Percentiles rank a stretch among this genome's conserved stretches.
Conservation (phyloP, 2,329 filamentous ascomycete genomes). For the Tolypocladium nubicola region DNA sequence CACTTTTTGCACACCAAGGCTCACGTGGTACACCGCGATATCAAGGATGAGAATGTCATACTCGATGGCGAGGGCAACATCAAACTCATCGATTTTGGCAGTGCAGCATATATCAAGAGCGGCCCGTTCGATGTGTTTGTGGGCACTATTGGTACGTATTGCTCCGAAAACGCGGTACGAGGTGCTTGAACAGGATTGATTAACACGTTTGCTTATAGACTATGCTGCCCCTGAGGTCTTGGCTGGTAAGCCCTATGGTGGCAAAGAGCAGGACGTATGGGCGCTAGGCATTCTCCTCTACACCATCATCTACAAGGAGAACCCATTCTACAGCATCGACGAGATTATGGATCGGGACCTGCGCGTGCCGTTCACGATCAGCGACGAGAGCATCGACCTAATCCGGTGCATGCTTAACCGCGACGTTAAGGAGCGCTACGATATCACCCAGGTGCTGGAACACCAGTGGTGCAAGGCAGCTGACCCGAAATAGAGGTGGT, state of each 20-base stretch:
- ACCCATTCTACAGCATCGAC: slow-evolving; percentile 97
- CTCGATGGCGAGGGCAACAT: slow-evolving; percentile 91
- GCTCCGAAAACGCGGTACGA: background rate
- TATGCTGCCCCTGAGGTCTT: slow-evolving; percentile 98
- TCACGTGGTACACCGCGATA: slow-evolving; percentile 88
- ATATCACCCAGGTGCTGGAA: slow-evolving; percentile 78
- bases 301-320: slow-evolving; percentile 99
- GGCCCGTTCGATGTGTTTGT: slow-evolving; percentile 99
- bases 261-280: slow-evolving; percentile 98
- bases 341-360: slow-evolving; percentile 98
- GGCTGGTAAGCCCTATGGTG: slow-evolving; percentile 80
- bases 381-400: slow-evolving; percentile 86
- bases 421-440: slow-evolving; percentile 70
- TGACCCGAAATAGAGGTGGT: slow-evolving; percentile 3
- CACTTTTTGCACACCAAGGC: slow-evolving; percentile 88
- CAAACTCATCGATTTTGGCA: slow-evolving; percentile 97
- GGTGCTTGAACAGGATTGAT: slow-evolving; percentile 22
- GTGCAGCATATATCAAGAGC: slow-evolving; percentile 95
- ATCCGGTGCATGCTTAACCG: slow-evolving; percentile 88
- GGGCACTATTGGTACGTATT: slow-evolving; percentile 78
- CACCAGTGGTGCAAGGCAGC: slow-evolving; percentile 64
- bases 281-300: slow-evolving; percentile 93
- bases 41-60: slow-evolving; percentile 98
- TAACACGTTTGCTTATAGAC: slow-evolving; percentile 43
- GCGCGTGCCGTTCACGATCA: slow-evolving; percentile 77